Evolutionary conservation across 176 grass and related monocot species (phyloP).

Genomic region (Oryza punctata): DNA sequence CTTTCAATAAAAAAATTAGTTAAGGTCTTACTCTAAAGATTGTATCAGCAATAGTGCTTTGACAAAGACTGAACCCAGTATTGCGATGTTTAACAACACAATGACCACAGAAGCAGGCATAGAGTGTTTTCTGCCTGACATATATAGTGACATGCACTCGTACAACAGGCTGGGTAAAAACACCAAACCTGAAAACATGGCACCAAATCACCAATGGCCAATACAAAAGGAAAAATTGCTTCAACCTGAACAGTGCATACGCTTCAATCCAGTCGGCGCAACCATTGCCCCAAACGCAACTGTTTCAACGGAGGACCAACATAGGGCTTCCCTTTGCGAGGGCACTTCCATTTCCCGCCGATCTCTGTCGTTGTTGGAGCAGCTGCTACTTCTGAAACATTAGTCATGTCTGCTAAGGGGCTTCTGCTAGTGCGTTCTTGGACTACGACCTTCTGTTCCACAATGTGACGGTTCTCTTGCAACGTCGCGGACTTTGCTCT

Average conservation of each 20-base stretch:
- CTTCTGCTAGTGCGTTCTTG: slow-evolving; percentile 36
- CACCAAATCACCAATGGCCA: not conserved
- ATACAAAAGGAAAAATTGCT: not conserved
- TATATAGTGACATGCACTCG: too few species aligned
- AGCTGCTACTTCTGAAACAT: slow-evolving; percentile 33
- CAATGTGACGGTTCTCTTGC: slow-evolving; percentile 7
- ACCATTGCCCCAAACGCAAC: slow-evolving; percentile 61
- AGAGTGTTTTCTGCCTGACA: too few species aligned
- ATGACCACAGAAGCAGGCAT: too few species aligned
- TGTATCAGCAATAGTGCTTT: too few species aligned
- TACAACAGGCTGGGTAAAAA: not conserved
- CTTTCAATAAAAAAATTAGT: too few species aligned
- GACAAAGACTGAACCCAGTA: too few species aligned
- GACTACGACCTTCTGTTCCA: not conserved
- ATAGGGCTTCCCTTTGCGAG: slow-evolving; percentile 60
- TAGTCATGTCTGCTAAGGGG: slow-evolving; percentile 50
- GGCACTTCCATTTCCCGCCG: slow-evolving; percentile 64
- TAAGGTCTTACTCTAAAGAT: too few species aligned
- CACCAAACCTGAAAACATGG: not conserved
- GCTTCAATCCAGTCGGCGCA: slow-evolving; percentile 45
- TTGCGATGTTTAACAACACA: too few species aligned
- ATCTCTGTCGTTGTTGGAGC: not conserved
- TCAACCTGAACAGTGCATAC: not conserved
- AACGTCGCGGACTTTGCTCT: not conserved
- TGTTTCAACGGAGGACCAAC: slow-evolving; percentile 66